phyloP scores from a whole-genome alignment of 371 early-diverging fungal species.

The Basidiobolus meristosporus region DNA sequence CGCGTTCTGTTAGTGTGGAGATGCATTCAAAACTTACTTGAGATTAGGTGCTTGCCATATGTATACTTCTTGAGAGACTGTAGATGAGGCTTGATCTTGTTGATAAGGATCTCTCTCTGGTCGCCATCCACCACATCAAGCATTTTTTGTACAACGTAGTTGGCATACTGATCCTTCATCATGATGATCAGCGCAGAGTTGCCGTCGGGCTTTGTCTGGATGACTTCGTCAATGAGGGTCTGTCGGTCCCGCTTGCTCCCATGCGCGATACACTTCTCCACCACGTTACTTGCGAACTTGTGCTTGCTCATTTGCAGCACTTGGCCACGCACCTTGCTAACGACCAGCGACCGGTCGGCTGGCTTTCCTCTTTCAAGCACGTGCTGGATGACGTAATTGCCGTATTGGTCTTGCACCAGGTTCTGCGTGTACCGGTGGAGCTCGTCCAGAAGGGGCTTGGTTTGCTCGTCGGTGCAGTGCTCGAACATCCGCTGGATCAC shows the following conservation, averaged over 20 bases:
- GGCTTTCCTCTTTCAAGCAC: slow-evolving; percentile 88
- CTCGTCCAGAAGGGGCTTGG: slow-evolving; percentile 75
- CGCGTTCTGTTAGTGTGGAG: too few relatives aligned
- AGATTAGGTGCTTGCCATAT: slow-evolving; percentile 89
- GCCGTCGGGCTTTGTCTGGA: slow-evolving; percentile 45
- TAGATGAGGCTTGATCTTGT: slow-evolving; percentile 79
- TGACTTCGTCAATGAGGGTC: slow-evolving; percentile 76
- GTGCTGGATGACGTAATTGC: slow-evolving; percentile 99
- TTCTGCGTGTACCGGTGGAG: slow-evolving; percentile 77
- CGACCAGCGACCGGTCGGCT: slow-evolving; percentile 64
- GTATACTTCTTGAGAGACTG: slow-evolving; percentile 84
- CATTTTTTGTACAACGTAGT: slow-evolving; percentile 99
- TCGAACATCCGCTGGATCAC: slow-evolving; percentile 99
- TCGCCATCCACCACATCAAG: slow-evolving; percentile 86
- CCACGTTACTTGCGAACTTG: slow-evolving; percentile 99
- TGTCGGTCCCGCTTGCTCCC: slow-evolving; percentile 18
- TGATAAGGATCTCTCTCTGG: slow-evolving; percentile 68
- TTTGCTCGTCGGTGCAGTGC: slow-evolving; percentile 79
- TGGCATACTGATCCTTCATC: slow-evolving; percentile 99
- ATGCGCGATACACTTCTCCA: slow-evolving; percentile 16
- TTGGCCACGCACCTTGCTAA: slow-evolving; percentile 77
- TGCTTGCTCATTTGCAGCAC: slow-evolving; percentile 82
- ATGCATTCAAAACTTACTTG: too few relatives aligned
- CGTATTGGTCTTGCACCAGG: slow-evolving; percentile 98
- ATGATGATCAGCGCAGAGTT: slow-evolving; percentile 68